Base-by-base conservation (phyloP, 257 asterid species). In the Solanum chaucha region DNA sequence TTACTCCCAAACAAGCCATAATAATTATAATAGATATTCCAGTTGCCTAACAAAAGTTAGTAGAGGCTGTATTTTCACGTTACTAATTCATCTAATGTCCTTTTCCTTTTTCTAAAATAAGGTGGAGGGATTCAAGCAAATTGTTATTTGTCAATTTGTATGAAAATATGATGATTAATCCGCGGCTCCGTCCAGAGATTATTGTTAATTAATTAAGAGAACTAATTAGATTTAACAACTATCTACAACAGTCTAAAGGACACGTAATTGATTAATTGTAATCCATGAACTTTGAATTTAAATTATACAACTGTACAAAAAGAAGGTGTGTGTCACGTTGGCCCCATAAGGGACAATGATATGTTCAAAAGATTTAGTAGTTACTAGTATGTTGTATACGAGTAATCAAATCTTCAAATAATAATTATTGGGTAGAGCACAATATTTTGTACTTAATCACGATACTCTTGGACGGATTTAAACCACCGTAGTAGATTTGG, bases 261-360 rank as follows among this genome's bases (percentile, higher is more conserved):
- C 84, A 24, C 26, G 22, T 44, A 44, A 26, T 11, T 67, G 1
- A 28, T 67, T 67, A 5, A 28, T 80, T 26, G 85, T 28, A 80
- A 80, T 26, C 67, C 32, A 1, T 78, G 17, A 78, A 13, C 15
- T 78, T 78, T 44, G 8, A 78, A 77, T 41, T 78, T 78, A 26
- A 46, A 46, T 17, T 7, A 46, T 46, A 80, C 41, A 46, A 28
- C 40, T 46, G 40, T 9, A 80, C 28, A 80, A 80, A 80, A 22
- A 77, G 61, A 44, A 80, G 17, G 64, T 80, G 85, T 80, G 84
- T 9, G 85, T 46, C 85, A 80, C 85, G 67, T 80, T 80, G 85
- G 67, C 26, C 85, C 85, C 67, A 46, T 46, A 5, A 10, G 15
- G 38, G 26, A 80, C 10, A 26, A 14, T 80, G 24, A 26, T 7